These are phyloP conservation scores for Aspergillus fumigatiaffinis DNA, from an alignment of 2,329 filamentous ascomycete genomes.

Conservation along the genomic window DNA sequence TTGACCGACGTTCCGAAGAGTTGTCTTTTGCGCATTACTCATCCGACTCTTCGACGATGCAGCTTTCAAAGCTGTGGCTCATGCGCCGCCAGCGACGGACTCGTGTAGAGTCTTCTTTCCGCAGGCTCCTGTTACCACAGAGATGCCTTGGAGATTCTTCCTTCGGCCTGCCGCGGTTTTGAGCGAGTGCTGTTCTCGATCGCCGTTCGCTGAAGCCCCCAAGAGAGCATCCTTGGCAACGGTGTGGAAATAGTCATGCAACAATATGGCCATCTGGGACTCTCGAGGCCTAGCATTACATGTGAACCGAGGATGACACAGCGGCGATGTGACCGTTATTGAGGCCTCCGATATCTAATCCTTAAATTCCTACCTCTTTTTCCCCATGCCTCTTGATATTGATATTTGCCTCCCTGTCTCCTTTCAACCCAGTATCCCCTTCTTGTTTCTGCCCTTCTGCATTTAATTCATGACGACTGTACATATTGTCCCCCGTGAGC, in stretches of 20 bases:
- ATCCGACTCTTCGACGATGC: not conserved
- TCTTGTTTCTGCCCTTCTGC: not conserved
- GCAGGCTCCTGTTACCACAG: not conserved
- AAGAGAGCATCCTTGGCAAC: not conserved
- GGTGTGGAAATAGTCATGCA: not conserved
- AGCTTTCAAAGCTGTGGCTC: not conserved
- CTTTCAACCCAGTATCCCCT: not conserved
- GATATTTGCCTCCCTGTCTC: not conserved
- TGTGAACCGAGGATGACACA: not conserved
- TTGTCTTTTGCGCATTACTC: not conserved
- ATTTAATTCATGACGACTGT: not conserved
- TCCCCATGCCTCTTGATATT: not conserved
- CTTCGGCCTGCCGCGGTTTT: not conserved
- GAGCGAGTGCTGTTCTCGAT: not conserved
- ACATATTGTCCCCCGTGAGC: not conserved
- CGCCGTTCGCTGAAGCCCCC: not conserved
- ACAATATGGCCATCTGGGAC: not conserved
- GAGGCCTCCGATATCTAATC: not conserved
- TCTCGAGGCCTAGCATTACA: not conserved
- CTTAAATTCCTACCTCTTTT: not conserved
- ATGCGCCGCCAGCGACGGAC: not conserved
- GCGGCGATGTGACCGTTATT: not conserved
- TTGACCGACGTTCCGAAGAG: conserved; percentile 6
- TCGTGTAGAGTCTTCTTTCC: not conserved
- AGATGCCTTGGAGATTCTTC: not conserved